phyloP scores from a whole-genome alignment of 2,329 filamentous ascomycete genomes.

The Calonectria leucothoes region DNA sequence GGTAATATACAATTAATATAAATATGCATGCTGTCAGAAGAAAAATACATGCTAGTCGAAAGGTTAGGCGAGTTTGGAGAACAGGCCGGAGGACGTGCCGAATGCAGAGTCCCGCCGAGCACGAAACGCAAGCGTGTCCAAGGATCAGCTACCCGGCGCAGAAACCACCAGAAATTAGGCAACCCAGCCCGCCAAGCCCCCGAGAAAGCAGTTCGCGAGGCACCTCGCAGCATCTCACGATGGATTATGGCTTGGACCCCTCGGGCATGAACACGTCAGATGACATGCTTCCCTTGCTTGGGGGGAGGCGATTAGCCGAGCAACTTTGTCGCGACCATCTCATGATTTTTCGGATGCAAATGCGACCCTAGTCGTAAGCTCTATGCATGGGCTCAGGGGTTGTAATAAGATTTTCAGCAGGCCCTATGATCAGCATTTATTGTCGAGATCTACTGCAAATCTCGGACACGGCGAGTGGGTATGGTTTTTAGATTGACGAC shows the following conservation, averaged over 20 bases:
- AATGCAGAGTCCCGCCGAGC: background rate
- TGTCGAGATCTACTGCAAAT: background rate
- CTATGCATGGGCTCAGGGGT: background rate
- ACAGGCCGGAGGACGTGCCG: background rate
- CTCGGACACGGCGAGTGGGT: background rate
- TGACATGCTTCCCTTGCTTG: background rate
- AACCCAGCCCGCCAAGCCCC: background rate
- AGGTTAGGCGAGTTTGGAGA: background rate
- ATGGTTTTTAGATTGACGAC: background rate
- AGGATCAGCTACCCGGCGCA: background rate
- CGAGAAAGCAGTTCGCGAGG: background rate
- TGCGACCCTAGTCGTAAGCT: background rate
- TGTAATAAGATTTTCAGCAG: background rate
- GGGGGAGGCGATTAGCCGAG: background rate
- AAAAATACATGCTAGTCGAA: background rate
- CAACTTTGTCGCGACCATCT: background rate
- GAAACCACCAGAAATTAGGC: background rate
- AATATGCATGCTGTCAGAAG: background rate
- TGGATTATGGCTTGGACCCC: background rate
- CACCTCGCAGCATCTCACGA: background rate
- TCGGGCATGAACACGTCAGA: background rate
- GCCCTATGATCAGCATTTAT: background rate
- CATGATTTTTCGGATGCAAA: background rate
- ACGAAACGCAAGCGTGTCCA: background rate
- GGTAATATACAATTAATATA: conserved; percentile 1